Percentiles rank a stretch among this genome's conserved stretches.
phyloP scores from a whole-genome alignment of 306 rosid genomes.

The Cyclanthera cordifolia region DNA sequence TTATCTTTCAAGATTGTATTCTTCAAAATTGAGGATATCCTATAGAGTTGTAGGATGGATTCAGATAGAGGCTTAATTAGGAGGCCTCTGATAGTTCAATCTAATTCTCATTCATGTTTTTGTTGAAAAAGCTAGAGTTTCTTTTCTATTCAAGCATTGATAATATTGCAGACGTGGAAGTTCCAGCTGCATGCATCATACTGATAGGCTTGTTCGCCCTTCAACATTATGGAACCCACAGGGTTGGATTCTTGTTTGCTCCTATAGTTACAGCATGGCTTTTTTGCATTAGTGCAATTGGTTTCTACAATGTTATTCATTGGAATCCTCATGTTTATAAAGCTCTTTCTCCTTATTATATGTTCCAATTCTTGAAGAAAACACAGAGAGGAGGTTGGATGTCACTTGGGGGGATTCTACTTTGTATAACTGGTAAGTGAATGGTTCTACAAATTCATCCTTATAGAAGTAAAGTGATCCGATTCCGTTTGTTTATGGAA shows the following conservation, averaged over 20 bases:
- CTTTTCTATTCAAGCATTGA: constrained; percentile 16
- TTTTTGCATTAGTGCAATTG: constrained; percentile 63
- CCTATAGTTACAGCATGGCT: constrained; percentile 78
- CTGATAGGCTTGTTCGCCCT: constrained; percentile 74
- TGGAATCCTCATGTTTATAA: constrained; percentile 55
- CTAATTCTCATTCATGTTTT: background rate
- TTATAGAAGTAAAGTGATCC: constrained; percentile 7
- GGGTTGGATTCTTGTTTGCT: constrained; percentile 86
- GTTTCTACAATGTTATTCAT: constrained; percentile 57
- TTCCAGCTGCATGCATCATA: constrained; percentile 73
- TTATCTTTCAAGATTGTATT: background rate
- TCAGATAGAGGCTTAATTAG: background rate
- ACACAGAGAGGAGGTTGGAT: constrained; percentile 60
- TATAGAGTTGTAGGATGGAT: background rate
- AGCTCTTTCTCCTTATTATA: constrained; percentile 75
- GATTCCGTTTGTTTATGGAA: constrained; percentile 14
- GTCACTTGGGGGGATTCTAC: constrained; percentile 83
- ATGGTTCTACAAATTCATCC: constrained; percentile 14
- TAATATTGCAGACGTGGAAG: constrained; percentile 54
- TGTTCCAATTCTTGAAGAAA: constrained; percentile 46
- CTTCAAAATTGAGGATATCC: background rate
- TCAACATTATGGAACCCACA: constrained; percentile 92
- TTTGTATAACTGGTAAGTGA: constrained; percentile 68
- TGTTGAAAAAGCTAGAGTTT: background rate
- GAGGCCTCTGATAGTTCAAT: background rate